Evolutionary conservation across 495 filamentous ascomycete species (phyloP), one percentile per base, ranked within the genome.

Genomic region (Echria macrotheca): DNA sequence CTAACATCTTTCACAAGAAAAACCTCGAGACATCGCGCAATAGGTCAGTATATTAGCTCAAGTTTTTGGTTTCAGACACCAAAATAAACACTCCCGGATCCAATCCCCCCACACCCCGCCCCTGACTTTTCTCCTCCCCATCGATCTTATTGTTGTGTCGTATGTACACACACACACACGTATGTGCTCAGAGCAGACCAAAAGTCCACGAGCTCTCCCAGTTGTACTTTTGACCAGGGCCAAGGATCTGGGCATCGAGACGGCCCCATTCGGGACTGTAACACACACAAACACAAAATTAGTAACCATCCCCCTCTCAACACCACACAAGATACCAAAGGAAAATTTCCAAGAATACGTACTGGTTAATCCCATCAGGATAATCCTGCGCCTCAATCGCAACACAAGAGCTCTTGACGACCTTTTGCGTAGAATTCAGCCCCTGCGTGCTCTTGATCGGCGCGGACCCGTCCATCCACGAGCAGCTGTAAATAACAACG

Each of bases 321-420:
- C n/a, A n/a, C n/a, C n/a, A n/a, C n/a, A n/a, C n/a, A n/a, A n/a
- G n/a, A n/a, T n/a, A n/a, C n/a, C 26, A 14, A n/a, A n/a, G 9
- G 3, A 10, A 14, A 14, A 12, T 11, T 31, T 22, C 9, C 14
- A 1, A 17, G 12, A 21, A 22, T 49, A 67, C 74, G 59, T 58
- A 77, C 80, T 87, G 71, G 55, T 89, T 89, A 55, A 91, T 86
- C 11, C 77, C 86, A 66, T 89, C 84, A 49, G 84, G 84, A 72
- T 82, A 91, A 52, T 83, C 78, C 54, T 81, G 77, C n/a, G 78
- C 69, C 63, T 80, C 78, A 44, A 84, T 74, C 4, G 80, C 81
- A 2, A 83, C 53, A 50, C 81, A 83, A 14, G 76, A 78, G 49
- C 77, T 81, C 47, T 76, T 69, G 52, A 69, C 64, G 1, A 80